Percentiles rank a stretch among this genome's conserved stretches.
Evolutionary conservation across 805 yeast genomes (phyloP).

Genomic region (Teunomyces cretensis): DNA sequence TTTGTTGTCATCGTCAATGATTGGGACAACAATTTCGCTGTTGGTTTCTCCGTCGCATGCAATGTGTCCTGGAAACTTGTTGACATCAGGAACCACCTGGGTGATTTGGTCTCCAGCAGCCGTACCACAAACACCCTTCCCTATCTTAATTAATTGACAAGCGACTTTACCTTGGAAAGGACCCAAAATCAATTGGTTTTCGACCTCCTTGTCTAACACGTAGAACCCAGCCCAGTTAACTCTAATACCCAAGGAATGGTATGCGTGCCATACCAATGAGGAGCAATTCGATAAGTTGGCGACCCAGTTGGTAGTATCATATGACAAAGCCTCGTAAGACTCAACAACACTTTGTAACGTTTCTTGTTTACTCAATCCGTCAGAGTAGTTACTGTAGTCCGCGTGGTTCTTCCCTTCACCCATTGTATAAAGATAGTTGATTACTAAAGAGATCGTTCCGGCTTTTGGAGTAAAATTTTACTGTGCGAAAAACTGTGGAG

Average conservation of each 20-base stretch:
- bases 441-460: not conserved
- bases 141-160: constrained; percentile 76
- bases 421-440: constrained; percentile 3
- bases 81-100: constrained; percentile 77
- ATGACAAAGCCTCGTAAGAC: constrained; percentile 64
- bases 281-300: constrained; percentile 85
- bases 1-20: constrained; percentile 31
- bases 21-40: constrained; percentile 90
- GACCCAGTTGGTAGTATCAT: constrained; percentile 77
- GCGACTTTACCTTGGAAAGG: constrained; percentile 98
- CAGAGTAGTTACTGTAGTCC: constrained; percentile 58
- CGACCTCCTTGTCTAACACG: constrained; percentile 42
- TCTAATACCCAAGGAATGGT: constrained; percentile 52
- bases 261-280: constrained; percentile 86
- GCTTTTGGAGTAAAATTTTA: not conserved
- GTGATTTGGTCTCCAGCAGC: constrained; percentile 63
- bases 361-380: constrained; percentile 45
- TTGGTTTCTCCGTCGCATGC: constrained; percentile 96
- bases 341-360: constrained; percentile 56
- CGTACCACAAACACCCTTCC: constrained; percentile 89
- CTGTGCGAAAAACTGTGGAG: not conserved
- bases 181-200: constrained; percentile 63
- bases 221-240: constrained; percentile 97
- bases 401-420: constrained; percentile 53
- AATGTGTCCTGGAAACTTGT: constrained; percentile 84